Evolutionary conservation across 2,329 filamentous ascomycete genomes (phyloP).

Genomic region (Monosporascus sp.): DNA sequence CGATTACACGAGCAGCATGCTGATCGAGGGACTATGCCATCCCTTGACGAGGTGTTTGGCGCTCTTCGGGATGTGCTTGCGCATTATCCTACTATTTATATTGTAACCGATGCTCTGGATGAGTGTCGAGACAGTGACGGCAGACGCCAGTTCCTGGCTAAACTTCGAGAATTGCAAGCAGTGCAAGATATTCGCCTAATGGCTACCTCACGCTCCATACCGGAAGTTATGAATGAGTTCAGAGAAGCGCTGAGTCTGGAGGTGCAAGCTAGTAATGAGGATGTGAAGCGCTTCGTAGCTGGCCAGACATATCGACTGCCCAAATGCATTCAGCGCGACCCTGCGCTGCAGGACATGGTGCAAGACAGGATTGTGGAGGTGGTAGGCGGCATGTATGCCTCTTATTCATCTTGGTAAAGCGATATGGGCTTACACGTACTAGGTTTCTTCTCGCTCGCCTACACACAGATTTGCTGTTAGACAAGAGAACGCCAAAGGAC

Average conservation of each 20-base stretch:
- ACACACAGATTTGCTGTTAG: slow-evolving; percentile 26
- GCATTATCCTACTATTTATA: slow-evolving; percentile 15
- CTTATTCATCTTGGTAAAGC: slow-evolving; percentile 1
- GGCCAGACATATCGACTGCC: slow-evolving; percentile 12
- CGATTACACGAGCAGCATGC: slow-evolving; percentile 20
- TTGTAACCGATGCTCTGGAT: slow-evolving; percentile 15
- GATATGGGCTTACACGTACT: slow-evolving; percentile 5
- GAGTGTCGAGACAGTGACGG: slow-evolving; percentile 6
- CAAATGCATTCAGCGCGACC: slow-evolving; percentile 6
- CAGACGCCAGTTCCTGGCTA: slow-evolving; percentile 5
- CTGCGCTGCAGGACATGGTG: slow-evolving; percentile 14
- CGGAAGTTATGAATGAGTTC: slow-evolving; percentile 8
- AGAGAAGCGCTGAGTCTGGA: slow-evolving; percentile 10
- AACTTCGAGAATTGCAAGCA: slow-evolving; percentile 5
- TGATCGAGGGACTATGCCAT: slow-evolving; percentile 15
- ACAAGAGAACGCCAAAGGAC: slow-evolving; percentile 24
- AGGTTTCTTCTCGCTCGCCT: slow-evolving; percentile 35
- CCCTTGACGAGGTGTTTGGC: slow-evolving; percentile 12
- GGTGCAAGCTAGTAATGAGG: slow-evolving; percentile 24
- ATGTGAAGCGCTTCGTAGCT: slow-evolving; percentile 24
- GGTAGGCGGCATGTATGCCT: slow-evolving; percentile 25
- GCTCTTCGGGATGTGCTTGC: slow-evolving; percentile 9
- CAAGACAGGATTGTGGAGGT: slow-evolving; percentile 10
- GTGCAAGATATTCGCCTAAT: slow-evolving; percentile 6
- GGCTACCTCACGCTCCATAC: slow-evolving; percentile 11